Evolutionary conservation across 306 rosid genomes (phyloP).

Genomic region (Mimosa pudica): DNA sequence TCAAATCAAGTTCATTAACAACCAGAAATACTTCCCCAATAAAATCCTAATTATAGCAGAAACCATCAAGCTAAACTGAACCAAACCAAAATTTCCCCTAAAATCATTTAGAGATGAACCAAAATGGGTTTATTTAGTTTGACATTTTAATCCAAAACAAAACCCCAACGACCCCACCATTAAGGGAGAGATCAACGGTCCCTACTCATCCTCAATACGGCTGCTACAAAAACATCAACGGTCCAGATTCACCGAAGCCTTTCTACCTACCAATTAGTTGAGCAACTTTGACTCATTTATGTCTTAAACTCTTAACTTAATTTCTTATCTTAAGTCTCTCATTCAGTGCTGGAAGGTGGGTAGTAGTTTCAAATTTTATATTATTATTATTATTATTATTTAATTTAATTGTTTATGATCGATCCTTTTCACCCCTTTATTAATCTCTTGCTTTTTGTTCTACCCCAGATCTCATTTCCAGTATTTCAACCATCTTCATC

Average conservation of each 20-base stretch:
- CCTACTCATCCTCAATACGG: not conserved
- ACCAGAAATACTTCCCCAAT: not conserved
- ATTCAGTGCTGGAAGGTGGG: not conserved
- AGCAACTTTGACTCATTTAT: not conserved
- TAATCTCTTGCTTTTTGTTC: not conserved
- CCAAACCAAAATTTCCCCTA: not conserved
- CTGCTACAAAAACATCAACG: not conserved
- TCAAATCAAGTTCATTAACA: too few relatives aligned
- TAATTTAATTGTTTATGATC: not conserved
- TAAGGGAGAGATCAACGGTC: not conserved
- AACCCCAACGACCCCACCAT: not conserved
- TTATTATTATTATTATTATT: too few relatives aligned
- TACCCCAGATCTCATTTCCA: slow-evolving; percentile 12
- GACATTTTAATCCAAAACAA: not conserved
- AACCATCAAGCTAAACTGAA: not conserved
- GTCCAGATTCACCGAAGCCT: not conserved
- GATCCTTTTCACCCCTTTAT: not conserved
- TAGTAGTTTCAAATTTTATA: not conserved
- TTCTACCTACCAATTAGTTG: slow-evolving; percentile 16
- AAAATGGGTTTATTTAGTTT: not conserved
- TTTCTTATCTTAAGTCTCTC: not conserved
- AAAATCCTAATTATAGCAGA: too few relatives aligned
- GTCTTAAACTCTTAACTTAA: not conserved
- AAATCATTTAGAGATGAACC: not conserved
- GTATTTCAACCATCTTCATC: not conserved